Base-by-base conservation (phyloP, 768 basidiomycete species). In the Amyloporia xantha region DNA sequence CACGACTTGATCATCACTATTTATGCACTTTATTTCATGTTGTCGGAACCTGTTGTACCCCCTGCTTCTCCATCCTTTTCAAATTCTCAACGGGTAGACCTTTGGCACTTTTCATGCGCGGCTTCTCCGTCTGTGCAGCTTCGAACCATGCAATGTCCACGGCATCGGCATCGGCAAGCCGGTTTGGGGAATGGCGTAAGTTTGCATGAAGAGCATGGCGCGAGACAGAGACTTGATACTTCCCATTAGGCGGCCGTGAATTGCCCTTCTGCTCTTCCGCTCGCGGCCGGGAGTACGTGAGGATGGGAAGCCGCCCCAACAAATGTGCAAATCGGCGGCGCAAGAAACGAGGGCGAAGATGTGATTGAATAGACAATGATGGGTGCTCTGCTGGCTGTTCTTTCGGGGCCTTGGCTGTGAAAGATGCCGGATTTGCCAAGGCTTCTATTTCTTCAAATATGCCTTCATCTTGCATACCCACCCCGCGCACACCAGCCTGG, bases 271-370 rank as follows among this genome's bases (percentile, higher is more conserved):
- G 38, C 35, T 23, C 6, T 9, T 19, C 6, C 5, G 17, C 20
- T 36, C 43, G 7, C 27, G 46, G 10, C 24, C 30, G 44, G 35
- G 41, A 59, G 55, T 69, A 73, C 6, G 64, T 68, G 12, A 89
- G 66, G 26, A 79, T 66, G 0, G 88, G 88, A 21, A 82, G 51
- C n/a, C 71, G 73, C 5, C 70, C 69, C 6, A 90, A 67, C n/a
- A 90, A 71, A 21, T 71, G 67, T 45, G 73, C 77, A 53, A 81
- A 88, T 43, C 84, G 68, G 35, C 76, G 67, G 20, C 71, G 69
- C 42, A 78, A 51, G 33, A 64, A 67, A 35, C 66, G 56, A 11
- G 24, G 54, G 10, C 58, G 51, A 5, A 58, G 48, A 10, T 52
- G 46, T 28, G 50, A 28, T n/a, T n/a, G 24, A 20, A 13, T 33